Base-by-base conservation (phyloP, 2,329 filamentous ascomycete genomes). In the Nemania abortiva region DNA sequence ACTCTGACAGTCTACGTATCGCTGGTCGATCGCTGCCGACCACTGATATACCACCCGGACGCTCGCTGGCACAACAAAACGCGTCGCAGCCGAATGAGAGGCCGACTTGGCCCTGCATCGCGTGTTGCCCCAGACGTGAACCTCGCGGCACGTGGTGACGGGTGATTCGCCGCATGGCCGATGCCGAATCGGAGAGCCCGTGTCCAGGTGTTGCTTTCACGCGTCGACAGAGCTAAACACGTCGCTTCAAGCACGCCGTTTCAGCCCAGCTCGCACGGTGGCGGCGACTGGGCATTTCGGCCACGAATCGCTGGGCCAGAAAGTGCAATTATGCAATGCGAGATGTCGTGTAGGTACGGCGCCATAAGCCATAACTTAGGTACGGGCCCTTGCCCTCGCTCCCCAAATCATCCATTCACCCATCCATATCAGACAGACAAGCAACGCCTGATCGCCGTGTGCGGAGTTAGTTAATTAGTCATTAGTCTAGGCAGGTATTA, bases 101-200 rank as follows among this genome's bases (percentile, higher is more conserved):
- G 15, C n/a, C 50, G 52, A 42, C 66, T 68, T 68, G 66, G 66
- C 62, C 24, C 61, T 64, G 56, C 61, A 61, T 42, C 58, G 39
- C 66, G 55, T 42, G 61, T 54, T 52, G 31, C 50, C 57, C 61
- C 66, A 57, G 56, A 65, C 66, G 50, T 45, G 24, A 50, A 22
- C 53, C 10, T 56, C 52, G 60, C 64, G 49, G 65, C 61, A 70
- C 68, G 68, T 70, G 68, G 54, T 59, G 65, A 22, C 15, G 15
- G 56, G 53, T 68, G 68, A 70, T 70, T 70, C 61, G 68, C 52
- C 68, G 49, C 53, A 49, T 39, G 39, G 20, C 57, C 58, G 55
- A 58, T 15, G 24, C 60, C 55, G 64, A 66, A 69, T 66, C 66
- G 63, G 63, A 66, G 22, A 49, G 39, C 31, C 61, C 66, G 66